These are phyloP conservation scores for Ceratobasidium sp. DNA, from an alignment of 1,284 basidiomycete genomes.

Conservation along the genomic window DNA sequence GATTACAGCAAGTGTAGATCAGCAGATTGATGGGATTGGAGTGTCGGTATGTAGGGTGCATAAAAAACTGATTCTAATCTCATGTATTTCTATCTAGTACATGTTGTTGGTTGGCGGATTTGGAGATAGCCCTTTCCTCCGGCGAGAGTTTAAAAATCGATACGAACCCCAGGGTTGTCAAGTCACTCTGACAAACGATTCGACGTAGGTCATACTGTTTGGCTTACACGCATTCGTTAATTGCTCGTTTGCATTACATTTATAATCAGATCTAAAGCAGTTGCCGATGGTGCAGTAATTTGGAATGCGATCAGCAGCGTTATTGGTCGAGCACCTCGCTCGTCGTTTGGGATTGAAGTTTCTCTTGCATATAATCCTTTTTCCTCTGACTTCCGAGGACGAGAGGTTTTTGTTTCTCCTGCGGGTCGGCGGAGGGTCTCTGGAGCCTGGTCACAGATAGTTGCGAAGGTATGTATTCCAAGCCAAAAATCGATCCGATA, in stretches of 20 bases:
- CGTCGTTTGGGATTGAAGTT: constrained; percentile 18
- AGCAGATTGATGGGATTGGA: constrained; percentile 1
- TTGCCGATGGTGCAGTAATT: constrained; percentile 43
- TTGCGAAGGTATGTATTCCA: constrained; percentile 1
- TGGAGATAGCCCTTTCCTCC: constrained; percentile 40
- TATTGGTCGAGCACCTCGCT: constrained; percentile 27
- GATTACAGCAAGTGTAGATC: constrained; percentile 8
- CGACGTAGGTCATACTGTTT: constrained; percentile 26
- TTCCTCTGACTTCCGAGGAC: not conserved
- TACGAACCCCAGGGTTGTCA: constrained; percentile 14
- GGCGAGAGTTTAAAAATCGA: constrained; percentile 18
- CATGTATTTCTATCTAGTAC: constrained; percentile 1
- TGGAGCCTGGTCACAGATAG: constrained; percentile 9
- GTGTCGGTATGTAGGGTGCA: not conserved
- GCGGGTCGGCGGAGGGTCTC: not conserved
- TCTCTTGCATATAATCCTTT: not conserved
- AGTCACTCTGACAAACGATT: constrained; percentile 40
- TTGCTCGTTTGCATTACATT: no score
- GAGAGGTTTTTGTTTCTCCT: not conserved
- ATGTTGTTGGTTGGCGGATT: constrained; percentile 43
- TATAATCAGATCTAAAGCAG: constrained; percentile 39
- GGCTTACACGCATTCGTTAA: no score
- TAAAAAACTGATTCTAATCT: not conserved
- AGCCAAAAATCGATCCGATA: not conserved
- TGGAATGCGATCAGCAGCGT: constrained; percentile 40